Evolutionary conservation across 2,329 filamentous ascomycete genomes (phyloP), one percentile per base, ranked within the genome.

Genomic region (Trichoderma polysporum): DNA sequence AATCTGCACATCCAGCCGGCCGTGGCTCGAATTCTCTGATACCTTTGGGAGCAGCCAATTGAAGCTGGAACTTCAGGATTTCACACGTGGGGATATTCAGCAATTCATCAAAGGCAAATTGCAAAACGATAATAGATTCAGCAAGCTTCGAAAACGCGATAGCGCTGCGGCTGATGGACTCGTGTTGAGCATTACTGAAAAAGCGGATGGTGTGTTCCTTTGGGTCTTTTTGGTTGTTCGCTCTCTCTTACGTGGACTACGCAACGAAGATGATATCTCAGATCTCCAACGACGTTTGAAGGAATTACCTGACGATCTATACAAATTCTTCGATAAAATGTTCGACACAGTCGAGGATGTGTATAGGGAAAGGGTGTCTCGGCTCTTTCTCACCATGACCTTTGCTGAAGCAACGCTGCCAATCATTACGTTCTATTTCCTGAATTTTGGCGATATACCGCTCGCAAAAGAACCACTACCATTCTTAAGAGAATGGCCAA

Each of bases 171-270:
- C 45, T 1, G 25, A 27, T 0, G 35, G 39, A 10, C 12, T 70
- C 5, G 29, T 70, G 2, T 15, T 59, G 0, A 22, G 35, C 4
- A 66, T 73, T 15, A 27, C 56, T 1, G n/a, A 47, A 2, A 65
- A 58, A 19, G 62, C 71, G 1, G 35, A 68, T 10, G 71, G 71
- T 0, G 67, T 72, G 1, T 73, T 73, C 29, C 68, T 73, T 0
- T 73, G 70, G 71, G 70, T 70, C 7, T 68, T 72, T n/a, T 27
- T 73, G 0, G 70, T 68, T 4, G 68, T 67, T 1, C 54, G 45
- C 4, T 59, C 54, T 2, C 54, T 73, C 0, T 31, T 65, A 3
- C 41, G 66, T 1, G 69, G 67, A 0, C 53, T 69, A 0, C 41
- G 33, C 0, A 65, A 68, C 6, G 47, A 53, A 1, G 66, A 69